Conservation (phyloP, 2,329 filamentous ascomycete genomes). For the Scedosporium boydii region DNA sequence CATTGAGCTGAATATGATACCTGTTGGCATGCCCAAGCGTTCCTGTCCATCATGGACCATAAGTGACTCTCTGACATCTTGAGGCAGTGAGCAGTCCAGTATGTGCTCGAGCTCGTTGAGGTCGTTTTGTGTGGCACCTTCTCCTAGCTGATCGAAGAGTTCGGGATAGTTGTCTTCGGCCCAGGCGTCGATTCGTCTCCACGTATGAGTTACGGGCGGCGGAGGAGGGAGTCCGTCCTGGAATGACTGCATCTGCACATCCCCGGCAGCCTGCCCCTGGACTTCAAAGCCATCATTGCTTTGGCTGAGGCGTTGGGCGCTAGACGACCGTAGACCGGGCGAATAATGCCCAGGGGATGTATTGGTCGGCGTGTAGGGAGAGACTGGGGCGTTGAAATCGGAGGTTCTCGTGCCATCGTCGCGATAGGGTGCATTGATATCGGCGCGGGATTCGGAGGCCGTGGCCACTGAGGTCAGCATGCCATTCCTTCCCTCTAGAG, state of each 20-base stretch:
- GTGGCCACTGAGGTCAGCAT: constrained; percentile 83
- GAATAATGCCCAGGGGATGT: constrained; percentile 69
- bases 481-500: constrained; percentile 72
- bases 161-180: constrained; percentile 92
- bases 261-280: constrained; percentile 59
- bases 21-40: constrained; percentile 80
- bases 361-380: constrained; percentile 35
- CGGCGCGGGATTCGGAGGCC: constrained; percentile 77
- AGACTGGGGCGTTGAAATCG: constrained; percentile 11
- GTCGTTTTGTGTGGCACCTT: constrained; percentile 87
- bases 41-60: constrained; percentile 95
- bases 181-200: constrained; percentile 91
- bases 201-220: constrained; percentile 80
- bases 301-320: constrained; percentile 55
- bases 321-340: constrained; percentile 75
- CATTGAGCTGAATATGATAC: constrained; percentile 91
- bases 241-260: constrained; percentile 96
- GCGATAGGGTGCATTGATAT: constrained; percentile 66
- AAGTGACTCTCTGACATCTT: constrained; percentile 87
- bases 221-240: constrained; percentile 83
- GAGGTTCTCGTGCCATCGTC: constrained; percentile 35
- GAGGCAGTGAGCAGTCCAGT: constrained; percentile 84
- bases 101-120: constrained; percentile 95
- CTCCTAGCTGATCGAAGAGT: constrained; percentile 84
- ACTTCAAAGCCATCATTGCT: constrained; percentile 59